A percentile compares a stretch with the other conserved stretches of the same genome.
These are phyloP conservation scores for Isoetes taiwanensis DNA, from an alignment of 75 land plant species.

Conservation along the genomic window DNA sequence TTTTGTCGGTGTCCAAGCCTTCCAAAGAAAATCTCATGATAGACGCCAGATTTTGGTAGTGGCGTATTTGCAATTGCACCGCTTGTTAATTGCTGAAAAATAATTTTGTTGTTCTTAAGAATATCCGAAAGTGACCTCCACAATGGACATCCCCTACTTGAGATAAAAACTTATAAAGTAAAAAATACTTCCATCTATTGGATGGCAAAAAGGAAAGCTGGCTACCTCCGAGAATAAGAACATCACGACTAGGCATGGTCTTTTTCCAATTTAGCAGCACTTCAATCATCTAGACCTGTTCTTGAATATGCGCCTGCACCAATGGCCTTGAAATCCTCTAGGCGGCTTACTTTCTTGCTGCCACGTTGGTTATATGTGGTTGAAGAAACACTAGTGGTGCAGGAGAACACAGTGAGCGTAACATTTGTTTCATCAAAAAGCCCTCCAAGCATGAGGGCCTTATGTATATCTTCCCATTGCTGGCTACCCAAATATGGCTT, in stretches of 20 bases:
- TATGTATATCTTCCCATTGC: slow-evolving; percentile 29
- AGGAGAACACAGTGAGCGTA: slow-evolving; percentile 29
- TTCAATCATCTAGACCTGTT: slow-evolving; percentile 30
- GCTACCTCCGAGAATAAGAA: slow-evolving; percentile 37
- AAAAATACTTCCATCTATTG: no score
- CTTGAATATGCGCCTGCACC: slow-evolving; percentile 25
- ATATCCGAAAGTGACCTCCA: slow-evolving; percentile 37
- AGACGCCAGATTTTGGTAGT: slow-evolving; percentile 30
- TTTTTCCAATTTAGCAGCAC: slow-evolving; percentile 19
- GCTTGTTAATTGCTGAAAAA: slow-evolving; percentile 30
- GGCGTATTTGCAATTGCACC: slow-evolving; percentile 40
- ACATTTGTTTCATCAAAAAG: slow-evolving; percentile 14
- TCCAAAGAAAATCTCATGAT: slow-evolving; percentile 27
- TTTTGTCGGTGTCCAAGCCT: slow-evolving; percentile 14
- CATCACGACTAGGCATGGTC: slow-evolving; percentile 18
- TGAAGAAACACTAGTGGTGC: slow-evolving; percentile 41
- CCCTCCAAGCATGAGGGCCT: slow-evolving; percentile 17
- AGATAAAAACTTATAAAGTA: no score
- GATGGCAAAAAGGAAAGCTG: background rate
- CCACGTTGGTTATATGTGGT: slow-evolving; percentile 18
- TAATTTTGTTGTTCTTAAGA: slow-evolving; percentile 11
- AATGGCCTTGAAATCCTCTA: slow-evolving; percentile 42
- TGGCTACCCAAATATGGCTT: slow-evolving; percentile 25
- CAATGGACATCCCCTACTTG: slow-evolving; percentile 38
- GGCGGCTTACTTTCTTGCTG: slow-evolving; percentile 16